Percentiles rank a stretch among this genome's conserved stretches.
phyloP scores from a whole-genome alignment of 2,329 filamentous ascomycete species.

The Aspergillus melleus region DNA sequence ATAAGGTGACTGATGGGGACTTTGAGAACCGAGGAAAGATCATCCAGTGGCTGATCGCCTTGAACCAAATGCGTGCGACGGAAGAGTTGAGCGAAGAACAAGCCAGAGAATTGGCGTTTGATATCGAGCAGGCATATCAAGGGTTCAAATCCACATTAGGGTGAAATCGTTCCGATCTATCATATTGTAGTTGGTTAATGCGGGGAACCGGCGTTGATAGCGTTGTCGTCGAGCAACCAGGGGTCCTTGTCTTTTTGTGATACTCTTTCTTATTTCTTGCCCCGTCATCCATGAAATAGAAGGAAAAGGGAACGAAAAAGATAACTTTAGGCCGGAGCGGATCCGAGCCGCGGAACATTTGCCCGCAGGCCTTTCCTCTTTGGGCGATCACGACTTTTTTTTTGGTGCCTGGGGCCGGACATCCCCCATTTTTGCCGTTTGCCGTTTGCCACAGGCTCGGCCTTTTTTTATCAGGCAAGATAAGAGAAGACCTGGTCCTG shows the following conservation, averaged over 20 bases:
- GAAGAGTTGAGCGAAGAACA: conserved; percentile 87
- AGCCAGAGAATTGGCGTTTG: conserved; percentile 82
- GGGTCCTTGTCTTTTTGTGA: background rate
- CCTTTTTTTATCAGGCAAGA: conserved; percentile 9
- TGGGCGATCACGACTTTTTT: conserved; percentile 33
- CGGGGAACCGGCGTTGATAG: background rate
- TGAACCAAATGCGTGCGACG: conserved; percentile 97
- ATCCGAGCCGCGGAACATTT: conserved; percentile 28
- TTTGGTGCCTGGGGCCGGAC: conserved; percentile 13
- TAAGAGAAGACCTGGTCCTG: background rate
- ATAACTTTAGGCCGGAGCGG: conserved; percentile 14
- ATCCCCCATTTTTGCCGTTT: conserved; percentile 13
- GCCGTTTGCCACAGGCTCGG: conserved; percentile 14
- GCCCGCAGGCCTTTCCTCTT: conserved; percentile 32
- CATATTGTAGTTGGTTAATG: background rate
- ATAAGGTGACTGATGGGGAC: conserved; percentile 92
- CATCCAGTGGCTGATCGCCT: conserved; percentile 93
- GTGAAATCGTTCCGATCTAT: conserved; percentile 31
- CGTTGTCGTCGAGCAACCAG: too few relatives aligned
- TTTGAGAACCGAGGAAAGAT: conserved; percentile 97
- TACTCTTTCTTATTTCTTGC: background rate
- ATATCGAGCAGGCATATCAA: conserved; percentile 91
- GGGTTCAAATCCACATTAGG: conserved; percentile 82
- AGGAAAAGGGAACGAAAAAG: background rate
- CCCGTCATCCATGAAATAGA: background rate